phyloP scores from a whole-genome alignment of 768 basidiomycete species.

The Calocybe gangraenosa region DNA sequence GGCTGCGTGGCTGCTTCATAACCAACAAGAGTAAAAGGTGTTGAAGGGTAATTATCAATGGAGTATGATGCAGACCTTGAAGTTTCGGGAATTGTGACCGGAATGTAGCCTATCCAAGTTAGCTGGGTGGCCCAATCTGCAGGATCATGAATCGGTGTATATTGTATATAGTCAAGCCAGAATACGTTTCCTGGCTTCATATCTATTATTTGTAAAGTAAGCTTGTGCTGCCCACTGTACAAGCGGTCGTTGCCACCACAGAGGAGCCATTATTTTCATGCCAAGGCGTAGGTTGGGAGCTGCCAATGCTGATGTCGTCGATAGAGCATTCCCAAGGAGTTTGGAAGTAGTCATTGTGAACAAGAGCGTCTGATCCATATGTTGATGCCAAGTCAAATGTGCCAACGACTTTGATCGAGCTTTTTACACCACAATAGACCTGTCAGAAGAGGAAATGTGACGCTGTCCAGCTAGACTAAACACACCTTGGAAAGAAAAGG shows the following conservation, averaged over 20 bases:
- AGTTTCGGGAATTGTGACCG: background rate
- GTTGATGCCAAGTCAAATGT: conserved; percentile 11
- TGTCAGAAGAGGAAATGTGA: background rate
- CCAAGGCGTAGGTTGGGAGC: background rate
- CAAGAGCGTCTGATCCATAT: background rate
- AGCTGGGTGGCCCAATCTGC: conserved; percentile 5
- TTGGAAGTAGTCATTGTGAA: conserved; percentile 5
- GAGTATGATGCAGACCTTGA: conserved; percentile 1
- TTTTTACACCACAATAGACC: background rate
- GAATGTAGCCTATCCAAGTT: too few relatives aligned
- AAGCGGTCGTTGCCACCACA: conserved; percentile 16
- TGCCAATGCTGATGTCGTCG: conserved; percentile 15
- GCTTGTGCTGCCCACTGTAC: conserved; percentile 16
- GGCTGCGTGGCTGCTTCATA: background rate
- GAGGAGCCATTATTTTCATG: conserved; percentile 16
- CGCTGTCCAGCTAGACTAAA: background rate
- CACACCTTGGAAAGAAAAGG: conserved; percentile 27
- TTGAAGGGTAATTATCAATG: background rate
- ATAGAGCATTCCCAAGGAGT: conserved; percentile 21
- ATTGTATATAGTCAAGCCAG: conserved; percentile 6
- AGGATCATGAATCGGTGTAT: background rate
- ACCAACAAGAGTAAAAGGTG: background rate
- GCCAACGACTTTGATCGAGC: background rate
- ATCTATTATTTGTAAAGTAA: conserved; percentile 17
- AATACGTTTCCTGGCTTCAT: conserved; percentile 1